phyloP scores from a whole-genome alignment of 108 stramenopile species.

The Aurantiochytrium sp. region DNA sequence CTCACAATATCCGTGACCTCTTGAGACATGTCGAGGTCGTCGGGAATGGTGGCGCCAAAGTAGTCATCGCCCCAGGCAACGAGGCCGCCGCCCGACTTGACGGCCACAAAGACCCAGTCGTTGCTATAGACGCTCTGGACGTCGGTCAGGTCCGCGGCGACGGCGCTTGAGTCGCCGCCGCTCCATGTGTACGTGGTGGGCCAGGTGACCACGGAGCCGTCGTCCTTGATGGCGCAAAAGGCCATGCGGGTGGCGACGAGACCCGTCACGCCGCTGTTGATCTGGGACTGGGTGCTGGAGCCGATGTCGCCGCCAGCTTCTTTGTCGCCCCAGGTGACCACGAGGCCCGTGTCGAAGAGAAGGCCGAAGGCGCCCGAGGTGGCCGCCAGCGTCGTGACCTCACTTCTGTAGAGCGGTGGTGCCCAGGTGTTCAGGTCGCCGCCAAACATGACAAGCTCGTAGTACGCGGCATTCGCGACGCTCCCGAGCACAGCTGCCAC shows the following conservation, averaged over 20 bases:
- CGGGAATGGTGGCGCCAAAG: not conserved
- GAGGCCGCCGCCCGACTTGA: not conserved
- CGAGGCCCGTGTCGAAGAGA: not conserved
- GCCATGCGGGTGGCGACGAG: not conserved
- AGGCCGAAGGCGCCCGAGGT: not conserved
- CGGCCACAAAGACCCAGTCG: not conserved
- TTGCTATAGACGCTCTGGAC: not conserved
- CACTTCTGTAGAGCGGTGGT: not conserved
- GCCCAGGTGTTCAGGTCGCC: not conserved
- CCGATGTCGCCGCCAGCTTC: not conserved
- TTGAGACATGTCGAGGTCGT: not conserved
- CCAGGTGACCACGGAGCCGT: conserved; percentile 26
- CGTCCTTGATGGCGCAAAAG: conserved; percentile 4
- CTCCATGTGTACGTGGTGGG: not conserved
- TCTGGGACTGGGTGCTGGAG: not conserved
- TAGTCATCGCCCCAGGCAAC: conserved; percentile 19
- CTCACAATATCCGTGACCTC: not conserved
- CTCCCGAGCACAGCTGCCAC: no score
- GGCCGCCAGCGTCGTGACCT: not conserved
- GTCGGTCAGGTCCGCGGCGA: not conserved
- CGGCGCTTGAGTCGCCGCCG: conserved; percentile 9
- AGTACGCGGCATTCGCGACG: not conserved
- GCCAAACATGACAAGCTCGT: not conserved
- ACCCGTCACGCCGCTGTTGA: not conserved
- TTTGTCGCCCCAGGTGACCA: not conserved